Evolutionary conservation across 2,329 filamentous ascomycete genomes (phyloP).

Genomic region (Didymosphaeria variabile): DNA sequence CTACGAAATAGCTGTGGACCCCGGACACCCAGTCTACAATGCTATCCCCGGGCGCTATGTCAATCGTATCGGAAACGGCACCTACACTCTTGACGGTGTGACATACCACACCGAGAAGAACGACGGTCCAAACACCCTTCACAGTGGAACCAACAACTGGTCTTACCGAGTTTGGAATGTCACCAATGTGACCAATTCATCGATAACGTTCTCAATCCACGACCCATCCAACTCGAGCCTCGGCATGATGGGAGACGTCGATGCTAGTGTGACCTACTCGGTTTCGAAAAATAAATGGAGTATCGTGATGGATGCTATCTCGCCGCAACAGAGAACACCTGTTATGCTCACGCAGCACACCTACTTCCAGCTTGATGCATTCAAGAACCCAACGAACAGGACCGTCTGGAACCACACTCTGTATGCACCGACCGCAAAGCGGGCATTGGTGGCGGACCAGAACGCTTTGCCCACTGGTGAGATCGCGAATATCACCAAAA

Average conservation of each 20-base stretch:
- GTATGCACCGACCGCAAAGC: conserved; percentile 41
- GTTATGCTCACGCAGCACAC: conserved; percentile 48
- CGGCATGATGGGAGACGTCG: conserved; percentile 42
- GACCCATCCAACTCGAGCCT: conserved; percentile 41
- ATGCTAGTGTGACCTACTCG: conserved; percentile 43
- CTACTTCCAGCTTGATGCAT: conserved; percentile 48
- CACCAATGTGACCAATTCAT: conserved; percentile 33
- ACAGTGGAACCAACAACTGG: conserved; percentile 48
- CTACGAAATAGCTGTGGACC: conserved; percentile 40
- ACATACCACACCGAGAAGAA: conserved; percentile 41
- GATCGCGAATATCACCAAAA: conserved; percentile 36
- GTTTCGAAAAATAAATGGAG: conserved; percentile 45
- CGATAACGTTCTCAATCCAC: conserved; percentile 42
- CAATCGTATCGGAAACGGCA: conserved; percentile 46
- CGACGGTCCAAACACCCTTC: conserved; percentile 46
- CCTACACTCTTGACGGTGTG: conserved; percentile 39
- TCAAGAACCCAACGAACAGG: conserved; percentile 40
- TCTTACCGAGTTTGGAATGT: conserved; percentile 43
- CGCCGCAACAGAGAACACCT: conserved; percentile 39
- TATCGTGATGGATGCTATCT: conserved; percentile 42
- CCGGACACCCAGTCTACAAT: conserved; percentile 47
- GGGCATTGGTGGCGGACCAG: conserved; percentile 35
- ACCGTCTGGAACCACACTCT: conserved; percentile 47
- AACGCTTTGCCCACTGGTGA: conserved; percentile 45
- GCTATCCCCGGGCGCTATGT: conserved; percentile 45